Evolutionary conservation across 306 rosid genomes (phyloP).

Genomic region (Lablab purpureus): DNA sequence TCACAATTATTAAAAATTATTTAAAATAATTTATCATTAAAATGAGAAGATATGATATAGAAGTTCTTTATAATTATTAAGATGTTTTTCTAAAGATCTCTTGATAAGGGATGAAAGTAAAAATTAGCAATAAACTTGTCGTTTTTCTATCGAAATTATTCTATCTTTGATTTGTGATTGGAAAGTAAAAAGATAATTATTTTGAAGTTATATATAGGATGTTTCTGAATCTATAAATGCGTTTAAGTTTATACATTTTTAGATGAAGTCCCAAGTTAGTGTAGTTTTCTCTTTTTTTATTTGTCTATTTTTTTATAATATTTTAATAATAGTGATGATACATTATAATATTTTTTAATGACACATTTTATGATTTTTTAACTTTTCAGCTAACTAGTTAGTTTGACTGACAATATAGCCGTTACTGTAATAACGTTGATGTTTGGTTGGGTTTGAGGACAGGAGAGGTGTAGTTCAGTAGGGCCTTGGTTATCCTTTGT

Average conservation of each 20-base stretch:
- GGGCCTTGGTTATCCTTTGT: constrained; percentile 42
- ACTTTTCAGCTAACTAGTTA: not conserved
- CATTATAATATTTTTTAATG: not conserved
- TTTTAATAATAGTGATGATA: not conserved
- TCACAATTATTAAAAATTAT: too few relatives aligned
- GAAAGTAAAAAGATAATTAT: not conserved
- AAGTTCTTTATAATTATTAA: too few relatives aligned
- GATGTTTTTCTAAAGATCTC: too few relatives aligned
- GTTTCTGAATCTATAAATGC: not conserved
- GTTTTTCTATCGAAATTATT: too few relatives aligned
- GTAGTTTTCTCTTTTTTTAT: not conserved
- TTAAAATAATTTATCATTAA: too few relatives aligned
- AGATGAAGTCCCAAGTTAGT: not conserved
- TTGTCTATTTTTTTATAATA: not conserved
- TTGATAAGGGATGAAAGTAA: too few relatives aligned
- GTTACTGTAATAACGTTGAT: constrained; percentile 10
- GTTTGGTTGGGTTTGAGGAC: constrained; percentile 37
- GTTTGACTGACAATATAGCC: not conserved
- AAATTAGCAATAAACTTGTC: too few relatives aligned
- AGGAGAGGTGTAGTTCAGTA: constrained; percentile 53
- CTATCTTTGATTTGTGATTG: not conserved
- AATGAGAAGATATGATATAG: too few relatives aligned
- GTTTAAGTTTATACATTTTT: not conserved
- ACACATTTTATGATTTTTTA: not conserved
- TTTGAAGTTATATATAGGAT: not conserved